A percentile compares a stretch with the other conserved stretches of the same genome.
Evolutionary conservation across 1,284 basidiomycete species (phyloP).

Genomic region (Porogramme epimiltina): DNA sequence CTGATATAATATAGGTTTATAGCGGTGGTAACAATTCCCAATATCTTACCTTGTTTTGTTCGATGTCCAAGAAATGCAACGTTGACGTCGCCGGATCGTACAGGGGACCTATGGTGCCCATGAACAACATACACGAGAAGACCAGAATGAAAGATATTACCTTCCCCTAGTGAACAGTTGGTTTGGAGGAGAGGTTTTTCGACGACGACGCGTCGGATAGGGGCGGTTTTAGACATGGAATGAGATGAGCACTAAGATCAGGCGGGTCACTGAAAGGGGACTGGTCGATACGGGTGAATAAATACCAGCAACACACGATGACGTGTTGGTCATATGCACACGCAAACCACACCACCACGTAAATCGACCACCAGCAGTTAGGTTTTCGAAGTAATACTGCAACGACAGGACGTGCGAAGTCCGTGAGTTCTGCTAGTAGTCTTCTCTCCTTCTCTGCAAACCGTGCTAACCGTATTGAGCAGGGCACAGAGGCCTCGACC

Average conservation of each 20-base stretch:
- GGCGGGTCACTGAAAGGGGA: neutral
- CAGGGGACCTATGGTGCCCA: conserved; percentile 54
- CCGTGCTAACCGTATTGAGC: conserved; percentile 11
- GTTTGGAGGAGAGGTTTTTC: conserved; percentile 53
- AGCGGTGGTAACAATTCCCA: neutral
- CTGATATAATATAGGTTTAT: conserved; percentile 33
- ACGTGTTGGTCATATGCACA: conserved; percentile 12
- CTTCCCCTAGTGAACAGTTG: conserved; percentile 68
- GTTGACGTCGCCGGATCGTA: conserved; percentile 54
- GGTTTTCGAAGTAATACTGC: too few relatives aligned
- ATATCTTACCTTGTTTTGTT: conserved; percentile 49
- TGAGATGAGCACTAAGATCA: neutral
- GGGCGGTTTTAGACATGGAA: conserved; percentile 3
- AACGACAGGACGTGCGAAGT: neutral
- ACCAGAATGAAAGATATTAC: conserved; percentile 31
- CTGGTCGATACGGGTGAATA: conserved; percentile 1
- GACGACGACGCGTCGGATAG: conserved; percentile 29
- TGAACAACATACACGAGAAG: neutral
- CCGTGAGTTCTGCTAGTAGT: conserved; percentile 3
- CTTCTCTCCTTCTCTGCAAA: conserved; percentile 10
- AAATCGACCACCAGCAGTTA: too few relatives aligned
- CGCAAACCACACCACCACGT: too few relatives aligned
- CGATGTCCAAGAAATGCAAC: conserved; percentile 71
- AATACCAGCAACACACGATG: conserved; percentile 16
- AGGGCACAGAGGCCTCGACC: conserved; percentile 9